Evolutionary conservation across 2,329 filamentous ascomycete genomes (phyloP), one percentile per base, ranked within the genome.

Genomic region (Stagonosporopsis cucurbitacearum): DNA sequence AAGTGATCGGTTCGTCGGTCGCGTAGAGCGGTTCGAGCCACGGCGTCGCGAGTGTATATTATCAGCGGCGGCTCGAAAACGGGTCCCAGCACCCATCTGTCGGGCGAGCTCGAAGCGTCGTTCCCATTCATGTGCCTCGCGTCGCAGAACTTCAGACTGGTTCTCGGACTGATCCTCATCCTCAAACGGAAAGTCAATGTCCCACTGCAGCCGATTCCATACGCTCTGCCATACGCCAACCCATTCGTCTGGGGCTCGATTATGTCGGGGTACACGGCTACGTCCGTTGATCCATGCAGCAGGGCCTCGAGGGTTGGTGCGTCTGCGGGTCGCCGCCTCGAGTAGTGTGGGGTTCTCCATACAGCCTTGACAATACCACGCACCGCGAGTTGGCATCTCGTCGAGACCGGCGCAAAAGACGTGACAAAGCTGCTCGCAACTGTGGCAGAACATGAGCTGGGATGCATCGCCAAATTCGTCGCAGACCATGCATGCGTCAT

Each of bases 331-430:
- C 56, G 72, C 79, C 60, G 68, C 75, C 65, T 70, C 75, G 58
- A 74, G 75, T 55, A 71, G 51, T 19, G 69, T 59, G 1, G 74
- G 73, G 47, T 75, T 74, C 60, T 76, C 72, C 41, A 75, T 75
- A 75, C 95, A 99, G 67, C 90, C 87, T 76, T 95, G 88, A 79
- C 95, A 99, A 75, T 94, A 96, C 93, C 94, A 99, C 62, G 88
- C 81, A 25, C 90, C 90, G 26, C 72, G 67, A 20, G 83, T 78
- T 20, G 93, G 92, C 52, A 96, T 86, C 49, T 82, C 79, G 57
- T 93, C 88, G 45, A 96, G 83, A 30, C 91, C 93, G 58, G 96
- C 86, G 75, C 95, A 99, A 75, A 96, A 91, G 43, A 92, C 92
- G 75, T 99, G 95, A 68, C 94, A 96, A 39, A 90, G 86, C 30